These are phyloP conservation scores for Fusarium austroafricanum DNA, from an alignment of 2,329 filamentous ascomycete species.

Conservation along the genomic window DNA sequence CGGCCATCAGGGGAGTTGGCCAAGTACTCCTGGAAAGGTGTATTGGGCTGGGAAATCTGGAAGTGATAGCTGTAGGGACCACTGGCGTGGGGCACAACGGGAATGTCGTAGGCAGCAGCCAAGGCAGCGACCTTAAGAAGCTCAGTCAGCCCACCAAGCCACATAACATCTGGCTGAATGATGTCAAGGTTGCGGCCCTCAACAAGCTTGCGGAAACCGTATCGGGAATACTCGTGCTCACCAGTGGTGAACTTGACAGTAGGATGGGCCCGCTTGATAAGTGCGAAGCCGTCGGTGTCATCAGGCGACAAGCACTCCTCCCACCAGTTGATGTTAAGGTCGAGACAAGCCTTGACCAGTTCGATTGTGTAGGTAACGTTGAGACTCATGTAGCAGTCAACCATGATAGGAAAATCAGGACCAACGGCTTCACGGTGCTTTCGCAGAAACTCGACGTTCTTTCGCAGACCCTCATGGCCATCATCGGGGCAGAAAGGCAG, in stretches of 20 bases:
- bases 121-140: conserved; percentile 88
- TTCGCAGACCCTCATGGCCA: conserved; percentile 81
- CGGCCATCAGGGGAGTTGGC: conserved; percentile 93
- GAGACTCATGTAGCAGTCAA: conserved; percentile 97
- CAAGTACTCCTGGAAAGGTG: conserved; percentile 95
- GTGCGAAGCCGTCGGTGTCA: conserved; percentile 89
- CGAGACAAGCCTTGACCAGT: conserved; percentile 83
- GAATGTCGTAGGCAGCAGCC: conserved; percentile 93
- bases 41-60: conserved; percentile 91
- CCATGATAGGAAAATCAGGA: conserved; percentile 91
- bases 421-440: conserved; percentile 87
- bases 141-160: conserved; percentile 93
- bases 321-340: conserved; percentile 96
- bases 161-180: conserved; percentile 97
- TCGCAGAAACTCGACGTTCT: conserved; percentile 90
- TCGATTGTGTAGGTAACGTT: conserved; percentile 95
- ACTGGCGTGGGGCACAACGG: conserved; percentile 93
- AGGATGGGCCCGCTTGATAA: conserved; percentile 91
- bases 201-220: conserved; percentile 93
- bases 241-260: conserved; percentile 94
- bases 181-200: conserved; percentile 94
- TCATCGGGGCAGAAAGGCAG: conserved; percentile 92
- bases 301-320: conserved; percentile 93
- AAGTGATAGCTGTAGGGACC: conserved; percentile 97
- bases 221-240: conserved; percentile 94